Evolutionary conservation across 2,329 filamentous ascomycete species (phyloP), one percentile per base, ranked within the genome.

Genomic region (Paecilomyces formosus): DNA sequence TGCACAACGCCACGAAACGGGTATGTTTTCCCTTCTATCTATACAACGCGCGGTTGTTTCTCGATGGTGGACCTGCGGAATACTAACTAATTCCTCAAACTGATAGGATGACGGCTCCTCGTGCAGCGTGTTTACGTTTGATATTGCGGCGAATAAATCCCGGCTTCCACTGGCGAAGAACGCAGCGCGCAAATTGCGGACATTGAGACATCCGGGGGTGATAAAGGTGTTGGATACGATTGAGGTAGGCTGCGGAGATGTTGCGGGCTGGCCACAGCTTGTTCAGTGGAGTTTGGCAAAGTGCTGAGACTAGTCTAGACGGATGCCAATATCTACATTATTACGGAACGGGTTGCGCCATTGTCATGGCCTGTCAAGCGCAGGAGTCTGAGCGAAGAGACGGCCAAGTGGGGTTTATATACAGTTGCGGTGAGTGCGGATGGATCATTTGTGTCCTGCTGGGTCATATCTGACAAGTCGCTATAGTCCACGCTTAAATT

Each of bases 101-200:
- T 21, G n/a, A 58, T 66, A 97, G 92, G 92, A 97, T 78, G 93
- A 97, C 73, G 87, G 90, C 33, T 96, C 92, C 3, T 87, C 90
- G 67, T 99, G 94, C 77, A 97, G 92, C 78, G 92, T 99, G 65
- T 96, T 99, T 78, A 90, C 92, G 65, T 99, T 99, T 80, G 93
- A 99, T 72, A 83, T 95, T 58, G 82, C 83, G 60, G 81, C 88
- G 59, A 93, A 96, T 73, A 90, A 87, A 72, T 87, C 89, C 51
- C 86, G 88, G 57, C 78, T 97, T 22, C 89, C 92, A 49, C 83
- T 99, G 56, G 94, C 94, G 56, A 91, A 88, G 76, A 99, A 99
- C 78, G 92, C 93, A 52, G 82, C 97, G 64, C 91, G 93, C 72
- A 99, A 97, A 77, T 83, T 96, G 63, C 88, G 93, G 65, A 99